Evolutionary conservation across 306 rosid species (phyloP).

Genomic region (Vigna hirtella): DNA sequence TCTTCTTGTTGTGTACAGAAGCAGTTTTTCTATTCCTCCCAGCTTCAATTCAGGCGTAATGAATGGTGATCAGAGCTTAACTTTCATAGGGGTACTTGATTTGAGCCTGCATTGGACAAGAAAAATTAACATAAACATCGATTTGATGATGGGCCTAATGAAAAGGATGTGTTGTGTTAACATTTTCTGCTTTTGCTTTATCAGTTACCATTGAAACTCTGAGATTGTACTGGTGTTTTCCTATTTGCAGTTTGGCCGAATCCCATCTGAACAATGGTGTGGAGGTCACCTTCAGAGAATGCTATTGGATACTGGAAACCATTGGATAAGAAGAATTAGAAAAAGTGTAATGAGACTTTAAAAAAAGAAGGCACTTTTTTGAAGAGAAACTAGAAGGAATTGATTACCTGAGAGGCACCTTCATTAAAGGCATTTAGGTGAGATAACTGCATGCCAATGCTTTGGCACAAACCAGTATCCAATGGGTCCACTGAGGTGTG

Average conservation of each 20-base stretch:
- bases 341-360: slow-evolving; percentile 23
- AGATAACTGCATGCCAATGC: slow-evolving; percentile 65
- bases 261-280: slow-evolving; percentile 89
- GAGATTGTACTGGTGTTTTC: slow-evolving; percentile 58
- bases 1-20: slow-evolving; percentile 68
- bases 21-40: slow-evolving; percentile 49
- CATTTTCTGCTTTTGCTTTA: not conserved
- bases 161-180: slow-evolving; percentile 34
- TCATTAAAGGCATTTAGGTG: slow-evolving; percentile 54
- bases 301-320: slow-evolving; percentile 62
- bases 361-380: not conserved
- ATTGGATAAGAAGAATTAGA: slow-evolving; percentile 34
- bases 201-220: slow-evolving; percentile 68
- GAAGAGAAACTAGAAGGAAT: not conserved
- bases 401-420: slow-evolving; percentile 64
- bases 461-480: slow-evolving; percentile 62
- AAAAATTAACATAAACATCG: slow-evolving; percentile 19
- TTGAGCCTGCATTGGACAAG: slow-evolving; percentile 63
- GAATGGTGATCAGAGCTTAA: slow-evolving; percentile 65
- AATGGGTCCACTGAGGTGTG: slow-evolving; percentile 71
- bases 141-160: slow-evolving; percentile 26
- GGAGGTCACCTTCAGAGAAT: slow-evolving; percentile 85
- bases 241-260: slow-evolving; percentile 64
- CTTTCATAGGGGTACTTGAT: slow-evolving; percentile 72
- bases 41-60: slow-evolving; percentile 58